Conservation (phyloP, 2,329 filamentous ascomycete genomes). For the Fusarium piperis region DNA sequence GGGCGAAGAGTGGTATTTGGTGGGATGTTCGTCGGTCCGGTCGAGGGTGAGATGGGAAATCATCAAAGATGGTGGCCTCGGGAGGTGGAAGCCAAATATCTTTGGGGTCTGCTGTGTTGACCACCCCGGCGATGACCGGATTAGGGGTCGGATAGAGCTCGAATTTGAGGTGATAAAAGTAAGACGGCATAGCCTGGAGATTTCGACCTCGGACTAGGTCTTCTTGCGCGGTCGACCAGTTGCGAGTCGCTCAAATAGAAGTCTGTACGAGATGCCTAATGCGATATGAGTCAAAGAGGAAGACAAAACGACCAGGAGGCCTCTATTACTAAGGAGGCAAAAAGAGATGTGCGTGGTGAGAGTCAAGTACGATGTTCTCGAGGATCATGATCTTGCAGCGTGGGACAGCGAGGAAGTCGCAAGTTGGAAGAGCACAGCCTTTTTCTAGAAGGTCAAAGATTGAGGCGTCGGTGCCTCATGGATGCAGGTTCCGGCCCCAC, state of each 20-base stretch:
- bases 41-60: slow-evolving; percentile 62
- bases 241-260: background rate
- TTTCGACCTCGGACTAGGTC: background rate
- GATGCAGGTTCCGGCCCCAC: slow-evolving; percentile 18
- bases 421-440: background rate
- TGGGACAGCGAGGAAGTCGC: background rate
- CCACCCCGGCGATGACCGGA: slow-evolving; percentile 38
- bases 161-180: slow-evolving; percentile 73
- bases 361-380: background rate
- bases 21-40: slow-evolving; percentile 33
- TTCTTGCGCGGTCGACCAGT: background rate
- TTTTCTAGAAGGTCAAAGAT: slow-evolving; percentile 12
- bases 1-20: slow-evolving; percentile 9
- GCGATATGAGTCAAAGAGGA: background rate
- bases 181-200: slow-evolving; percentile 63
- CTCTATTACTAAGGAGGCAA: slow-evolving; percentile 35
- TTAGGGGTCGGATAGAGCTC: slow-evolving; percentile 67
- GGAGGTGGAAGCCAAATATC: slow-evolving; percentile 62
- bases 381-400: slow-evolving; percentile 28
- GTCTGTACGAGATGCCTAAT: background rate
- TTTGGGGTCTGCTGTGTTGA: slow-evolving; percentile 17
- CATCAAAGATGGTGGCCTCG: slow-evolving; percentile 63
- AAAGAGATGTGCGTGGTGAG: slow-evolving; percentile 18
- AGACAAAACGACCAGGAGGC: background rate
- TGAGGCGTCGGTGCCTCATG: slow-evolving; percentile 16